Percentiles rank a stretch among this genome's conserved stretches.
Conservation (phyloP, 148 eudicot genomes). For the Nepenthes mirabilis region DNA sequence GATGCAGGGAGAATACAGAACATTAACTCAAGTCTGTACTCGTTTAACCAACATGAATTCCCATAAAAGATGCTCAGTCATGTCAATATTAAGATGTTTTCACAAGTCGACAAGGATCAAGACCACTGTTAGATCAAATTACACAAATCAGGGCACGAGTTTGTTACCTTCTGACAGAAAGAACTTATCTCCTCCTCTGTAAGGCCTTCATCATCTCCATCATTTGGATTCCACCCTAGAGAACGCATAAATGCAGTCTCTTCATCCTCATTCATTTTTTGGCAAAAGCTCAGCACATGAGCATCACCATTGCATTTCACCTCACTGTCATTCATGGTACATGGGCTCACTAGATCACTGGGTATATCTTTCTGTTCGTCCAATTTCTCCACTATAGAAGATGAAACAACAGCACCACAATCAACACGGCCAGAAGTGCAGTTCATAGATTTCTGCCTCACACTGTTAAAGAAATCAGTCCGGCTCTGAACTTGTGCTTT, state of each 20-base stretch:
- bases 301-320: slow-evolving; percentile 33
- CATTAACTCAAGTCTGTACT: too few species aligned
- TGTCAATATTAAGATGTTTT: too few species aligned
- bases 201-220: slow-evolving; percentile 73
- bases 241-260: slow-evolving; percentile 75
- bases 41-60: too few species aligned
- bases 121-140: not conserved
- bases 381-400: not conserved
- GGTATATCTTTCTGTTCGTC: not conserved
- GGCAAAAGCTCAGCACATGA: slow-evolving; percentile 13
- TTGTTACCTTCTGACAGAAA: slow-evolving; percentile 57
- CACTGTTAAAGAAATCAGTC: slow-evolving; percentile 65
- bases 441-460: slow-evolving; percentile 60
- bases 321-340: slow-evolving; percentile 24
- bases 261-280: slow-evolving; percentile 39
- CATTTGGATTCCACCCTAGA: slow-evolving; percentile 86
- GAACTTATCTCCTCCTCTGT: slow-evolving; percentile 89
- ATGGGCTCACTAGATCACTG: slow-evolving; percentile 10
- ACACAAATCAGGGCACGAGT: not conserved
- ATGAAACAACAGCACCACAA: slow-evolving; percentile 18
- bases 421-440: slow-evolving; percentile 15
- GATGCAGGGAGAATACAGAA: too few species aligned
- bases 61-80: too few species aligned
- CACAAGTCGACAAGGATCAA: not conserved
- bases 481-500: slow-evolving; percentile 71